Base-by-base conservation (phyloP, 305 asterid genomes). In the Nicotiana rustica region DNA sequence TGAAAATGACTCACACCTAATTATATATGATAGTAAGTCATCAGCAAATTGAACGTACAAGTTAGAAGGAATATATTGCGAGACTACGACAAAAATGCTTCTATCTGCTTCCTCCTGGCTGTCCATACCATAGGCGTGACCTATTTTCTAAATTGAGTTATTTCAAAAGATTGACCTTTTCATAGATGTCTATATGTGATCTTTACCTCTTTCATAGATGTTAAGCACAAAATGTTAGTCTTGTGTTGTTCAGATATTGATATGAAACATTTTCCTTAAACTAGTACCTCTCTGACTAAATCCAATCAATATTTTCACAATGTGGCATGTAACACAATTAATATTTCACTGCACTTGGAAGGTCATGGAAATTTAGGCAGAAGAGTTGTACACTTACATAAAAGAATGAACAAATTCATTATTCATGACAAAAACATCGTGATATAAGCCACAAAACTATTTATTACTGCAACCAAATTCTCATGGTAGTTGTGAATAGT, bases 1-100 rank as follows among this genome's bases (percentile, higher is more conserved):
- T 67, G 98, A 95, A 84, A 95, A 95, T 5, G 99, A 93, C 81
- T 95, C 98, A 83, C 99, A 95, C 99, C 99, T 95, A 97, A 80
- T 67, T 61, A 82, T 55, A 79, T 18, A 62, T 85, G 68, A 61
- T 38, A 4, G 62, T 82, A n/a, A 82, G 78, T 79, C 17, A 21
- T 69, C 14, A 66, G 76, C 9, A 36, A 33, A 25, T 38, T 75
- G 66, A 75, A 75, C 47, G 80, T 0, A 0, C 47, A 29, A 29
- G 8, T 14, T 49, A 52, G 9, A 75, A 15, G 17, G 29, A 8
- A 75, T 75, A 29, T 9, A 8, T 75, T 75, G 80, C 65, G 17
- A 15, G 25, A 55, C 15, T 29, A 31, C 49, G 17, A 7, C 66
- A 55, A 76, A 52, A 52, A 76, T 29, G 29, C 29, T 17, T 55